Base-by-base conservation (phyloP, 257 asterid species). In the Nicotiana noctiflora region DNA sequence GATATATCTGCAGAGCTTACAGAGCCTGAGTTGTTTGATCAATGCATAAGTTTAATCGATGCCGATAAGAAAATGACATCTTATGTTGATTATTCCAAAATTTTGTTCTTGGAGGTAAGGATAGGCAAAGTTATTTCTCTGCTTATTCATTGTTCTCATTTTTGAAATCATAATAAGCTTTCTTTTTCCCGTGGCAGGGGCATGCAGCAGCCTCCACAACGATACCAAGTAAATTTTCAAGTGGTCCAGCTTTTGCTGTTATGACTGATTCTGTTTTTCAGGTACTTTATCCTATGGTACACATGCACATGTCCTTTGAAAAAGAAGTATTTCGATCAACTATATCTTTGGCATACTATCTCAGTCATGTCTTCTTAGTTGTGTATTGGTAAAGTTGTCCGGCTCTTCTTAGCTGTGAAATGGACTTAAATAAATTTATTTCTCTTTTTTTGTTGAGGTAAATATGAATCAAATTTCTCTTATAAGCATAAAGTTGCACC, bases 1-100 rank as follows among this genome's bases (percentile, higher is more conserved):
- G 97, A 96, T 87, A 87, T 96, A 70, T 96, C 99, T 68, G 89
- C 86, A 2, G 98, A 91, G 77, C 99, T 96, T 85, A 49, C 91
- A 80, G 97, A 93, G 46, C 93, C 93, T 29, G 97, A 90, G 79
- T 80, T 96, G 87, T 88, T 86, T 80, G 65, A 79, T 80, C 87
- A 88, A 89, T 93, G 97, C 87, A 37, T 88, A n/a, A 88, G 83
- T 83, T 81, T 92, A 81, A 79, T 84, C 78, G 85, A 62, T 80
- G 53, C 84, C 82, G 92, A 91, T 80, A 86, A 85, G 82, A 79
- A 49, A 78, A 72, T 64, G 61, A 68, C 78, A n/a, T 84, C 87
- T 85, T 88, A 81, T 81, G 85, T 62, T 21, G 89, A 89, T 60
- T 90, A 86, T 80, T 84, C 90, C 34, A 83, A 83, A 80, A 84